Evolutionary conservation across 2,329 filamentous ascomycete species (phyloP).

Genomic region (Phaeosphaeriaceae sp.): DNA sequence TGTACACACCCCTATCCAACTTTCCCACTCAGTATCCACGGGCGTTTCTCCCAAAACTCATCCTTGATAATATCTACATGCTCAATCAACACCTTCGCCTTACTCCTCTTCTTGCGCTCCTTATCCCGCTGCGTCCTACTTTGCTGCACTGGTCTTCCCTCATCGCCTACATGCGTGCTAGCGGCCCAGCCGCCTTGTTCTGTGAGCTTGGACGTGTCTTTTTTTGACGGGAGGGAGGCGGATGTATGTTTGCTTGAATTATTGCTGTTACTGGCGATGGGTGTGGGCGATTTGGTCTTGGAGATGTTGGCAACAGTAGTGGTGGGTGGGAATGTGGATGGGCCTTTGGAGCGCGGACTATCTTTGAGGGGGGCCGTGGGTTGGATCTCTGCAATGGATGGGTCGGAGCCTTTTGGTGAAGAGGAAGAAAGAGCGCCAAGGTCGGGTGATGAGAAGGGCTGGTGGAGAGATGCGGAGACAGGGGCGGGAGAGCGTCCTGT

Average conservation of each 20-base stretch:
- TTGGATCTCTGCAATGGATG: conserved; percentile 5
- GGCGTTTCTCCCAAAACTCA: conserved; percentile 87
- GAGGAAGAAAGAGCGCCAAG: conserved; percentile 6
- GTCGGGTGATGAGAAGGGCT: conserved; percentile 11
- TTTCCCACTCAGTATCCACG: conserved; percentile 67
- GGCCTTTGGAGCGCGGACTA: conserved; percentile 2
- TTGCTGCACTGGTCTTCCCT: conserved; percentile 56
- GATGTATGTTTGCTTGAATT: conserved; percentile 3
- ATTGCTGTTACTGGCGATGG: not conserved
- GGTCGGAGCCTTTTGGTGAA: not conserved
- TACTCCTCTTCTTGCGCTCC: conserved; percentile 78
- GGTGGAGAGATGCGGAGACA: conserved; percentile 19
- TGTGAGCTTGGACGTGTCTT: conserved; percentile 6
- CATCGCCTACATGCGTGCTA: conserved; percentile 19
- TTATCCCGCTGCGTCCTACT: conserved; percentile 86
- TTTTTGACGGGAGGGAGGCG: not conserved
- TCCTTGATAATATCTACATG: conserved; percentile 96
- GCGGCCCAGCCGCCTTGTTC: conserved; percentile 23
- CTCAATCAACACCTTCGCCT: conserved; percentile 80
- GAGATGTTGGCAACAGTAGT: not conserved
- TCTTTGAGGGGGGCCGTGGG: conserved; percentile 6
- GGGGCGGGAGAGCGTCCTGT: conserved; percentile 18
- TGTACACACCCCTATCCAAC: conserved; percentile 17
- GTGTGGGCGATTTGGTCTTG: not conserved
- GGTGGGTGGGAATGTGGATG: not conserved